phyloP scores from a whole-genome alignment of 1,139 yeast genomes.

The Scheffersomyces segobiensis region DNA sequence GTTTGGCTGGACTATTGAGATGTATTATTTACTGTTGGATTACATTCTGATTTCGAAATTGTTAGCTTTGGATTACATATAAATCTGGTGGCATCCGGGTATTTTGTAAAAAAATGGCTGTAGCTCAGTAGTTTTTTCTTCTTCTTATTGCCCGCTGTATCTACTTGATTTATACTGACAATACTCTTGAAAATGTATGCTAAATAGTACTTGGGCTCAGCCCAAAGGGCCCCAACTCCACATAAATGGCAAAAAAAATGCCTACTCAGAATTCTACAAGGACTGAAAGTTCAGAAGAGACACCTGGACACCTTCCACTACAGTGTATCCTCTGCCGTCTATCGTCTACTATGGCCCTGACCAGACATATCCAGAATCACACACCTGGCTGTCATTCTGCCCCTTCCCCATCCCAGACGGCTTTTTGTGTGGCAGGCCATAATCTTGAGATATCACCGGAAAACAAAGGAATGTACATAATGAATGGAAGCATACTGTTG shows the following conservation, averaged over 20 bases:
- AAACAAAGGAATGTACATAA: background rate
- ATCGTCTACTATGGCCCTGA: background rate
- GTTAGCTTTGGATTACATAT: background rate
- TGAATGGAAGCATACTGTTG: background rate
- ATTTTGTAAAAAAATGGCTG: background rate
- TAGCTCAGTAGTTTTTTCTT: background rate
- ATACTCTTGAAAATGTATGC: background rate
- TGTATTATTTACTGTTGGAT: background rate
- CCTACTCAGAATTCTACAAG: background rate
- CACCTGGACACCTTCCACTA: background rate
- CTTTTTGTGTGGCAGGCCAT: background rate
- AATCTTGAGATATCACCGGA: background rate
- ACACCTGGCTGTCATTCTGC: background rate
- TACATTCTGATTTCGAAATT: background rate
- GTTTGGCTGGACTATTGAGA: background rate
- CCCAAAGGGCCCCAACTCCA: background rate
- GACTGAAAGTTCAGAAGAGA: background rate
- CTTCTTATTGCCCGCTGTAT: background rate
- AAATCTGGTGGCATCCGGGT: background rate
- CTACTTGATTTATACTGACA: background rate
- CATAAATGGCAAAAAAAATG: background rate
- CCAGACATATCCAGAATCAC: background rate
- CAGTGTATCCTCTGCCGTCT: background rate
- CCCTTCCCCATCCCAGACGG: background rate
- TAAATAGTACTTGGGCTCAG: background rate